A percentile compares a stretch with the other conserved stretches of the same genome.
Evolutionary conservation across 1,139 yeast species (phyloP).

Genomic region (Kodamaea arcana): DNA sequence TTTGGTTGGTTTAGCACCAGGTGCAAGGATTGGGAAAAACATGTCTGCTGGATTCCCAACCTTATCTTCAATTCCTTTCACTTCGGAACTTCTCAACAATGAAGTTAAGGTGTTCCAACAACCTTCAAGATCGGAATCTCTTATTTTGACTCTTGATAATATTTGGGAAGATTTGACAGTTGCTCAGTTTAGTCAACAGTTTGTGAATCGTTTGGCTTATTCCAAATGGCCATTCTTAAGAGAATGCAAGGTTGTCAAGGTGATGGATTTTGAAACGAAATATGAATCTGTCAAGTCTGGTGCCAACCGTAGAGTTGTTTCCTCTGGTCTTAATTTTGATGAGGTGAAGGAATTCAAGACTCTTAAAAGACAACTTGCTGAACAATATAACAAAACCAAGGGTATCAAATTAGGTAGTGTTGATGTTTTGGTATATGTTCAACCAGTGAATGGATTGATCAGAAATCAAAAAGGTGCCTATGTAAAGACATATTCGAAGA

Average conservation of each 20-base stretch:
- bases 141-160: constrained; percentile 62
- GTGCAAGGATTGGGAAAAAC: constrained; percentile 66
- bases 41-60: constrained; percentile 90
- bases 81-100: constrained; percentile 44
- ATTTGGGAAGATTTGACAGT: constrained; percentile 44
- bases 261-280: constrained; percentile 52
- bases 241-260: constrained; percentile 69
- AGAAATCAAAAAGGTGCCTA: constrained; percentile 73
- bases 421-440: constrained; percentile 60
- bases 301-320: constrained; percentile 31
- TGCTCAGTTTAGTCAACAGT: constrained; percentile 58
- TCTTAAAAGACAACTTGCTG: constrained; percentile 23
- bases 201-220: constrained; percentile 59
- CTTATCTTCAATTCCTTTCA: constrained; percentile 63
- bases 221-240: constrained; percentile 86
- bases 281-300: constrained; percentile 36
- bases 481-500: constrained; percentile 58
- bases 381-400: constrained; percentile 41
- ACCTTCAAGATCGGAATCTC: constrained; percentile 79
- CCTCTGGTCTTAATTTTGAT: constrained; percentile 36
- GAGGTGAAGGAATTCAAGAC: constrained; percentile 37
- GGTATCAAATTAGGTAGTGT: constrained; percentile 59
- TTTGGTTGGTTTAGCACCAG: constrained; percentile 56
- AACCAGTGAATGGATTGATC: constrained; percentile 73
- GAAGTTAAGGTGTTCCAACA: constrained; percentile 79